These are phyloP conservation scores for Monosporascus sp. DNA, from an alignment of 2,329 filamentous ascomycete genomes.

Conservation along the genomic window DNA sequence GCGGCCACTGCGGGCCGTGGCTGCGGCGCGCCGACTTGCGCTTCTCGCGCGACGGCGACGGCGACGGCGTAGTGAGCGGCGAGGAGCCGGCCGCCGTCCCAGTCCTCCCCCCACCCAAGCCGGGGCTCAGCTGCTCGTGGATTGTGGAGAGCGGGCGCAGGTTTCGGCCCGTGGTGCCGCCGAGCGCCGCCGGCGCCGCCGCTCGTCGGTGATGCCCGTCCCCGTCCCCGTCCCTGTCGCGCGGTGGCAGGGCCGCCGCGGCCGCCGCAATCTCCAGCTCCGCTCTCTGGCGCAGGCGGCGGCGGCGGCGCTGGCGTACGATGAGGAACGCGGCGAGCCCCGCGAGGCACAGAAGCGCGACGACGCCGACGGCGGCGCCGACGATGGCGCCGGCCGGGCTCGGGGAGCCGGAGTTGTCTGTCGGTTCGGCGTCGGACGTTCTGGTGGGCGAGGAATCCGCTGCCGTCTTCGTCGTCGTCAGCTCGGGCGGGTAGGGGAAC, in stretches of 20 bases:
- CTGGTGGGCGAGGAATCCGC: neutral
- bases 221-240: conserved; percentile 4
- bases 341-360: conserved; percentile 12
- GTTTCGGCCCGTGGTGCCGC: conserved; percentile 1
- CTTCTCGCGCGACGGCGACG: neutral
- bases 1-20: conserved; percentile 21
- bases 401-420: neutral
- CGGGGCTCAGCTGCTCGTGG: conserved; percentile 12
- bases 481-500: conserved; percentile 21
- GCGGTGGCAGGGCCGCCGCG: neutral
- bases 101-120: too few species aligned
- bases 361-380: conserved; percentile 16
- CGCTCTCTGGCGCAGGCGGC: conserved; percentile 4
- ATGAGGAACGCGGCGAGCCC: conserved; percentile 9
- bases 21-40: conserved; percentile 14
- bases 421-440: neutral
- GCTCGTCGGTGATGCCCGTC: neutral
- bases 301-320: conserved; percentile 1
- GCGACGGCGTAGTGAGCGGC: neutral
- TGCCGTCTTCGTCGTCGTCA: conserved; percentile 10
- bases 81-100: too few species aligned
- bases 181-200: neutral
- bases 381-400: conserved; percentile 15
- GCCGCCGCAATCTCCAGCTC: neutral
- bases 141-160: conserved; percentile 17